Evolutionary conservation across 768 basidiomycete genomes (phyloP).

Genomic region (Boletus rex-veris): DNA sequence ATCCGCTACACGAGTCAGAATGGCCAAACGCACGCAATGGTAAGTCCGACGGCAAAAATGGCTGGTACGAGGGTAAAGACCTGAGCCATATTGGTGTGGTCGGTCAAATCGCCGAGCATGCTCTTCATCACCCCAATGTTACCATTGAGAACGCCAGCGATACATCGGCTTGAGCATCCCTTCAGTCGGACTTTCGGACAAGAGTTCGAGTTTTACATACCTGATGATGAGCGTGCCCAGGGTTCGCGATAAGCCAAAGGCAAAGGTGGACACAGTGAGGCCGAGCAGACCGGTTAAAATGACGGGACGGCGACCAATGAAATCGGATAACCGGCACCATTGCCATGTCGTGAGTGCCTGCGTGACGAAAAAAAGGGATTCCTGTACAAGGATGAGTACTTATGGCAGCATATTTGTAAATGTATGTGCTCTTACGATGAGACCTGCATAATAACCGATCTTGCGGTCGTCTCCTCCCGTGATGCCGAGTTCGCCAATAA

Average conservation of each 20-base stretch:
- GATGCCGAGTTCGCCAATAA: no score
- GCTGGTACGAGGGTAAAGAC: neutral
- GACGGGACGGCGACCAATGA: slow-evolving; percentile 58
- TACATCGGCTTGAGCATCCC: slow-evolving; percentile 27
- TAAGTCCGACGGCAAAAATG: neutral
- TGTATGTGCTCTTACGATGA: slow-evolving; percentile 41
- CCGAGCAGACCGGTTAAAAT: slow-evolving; percentile 56
- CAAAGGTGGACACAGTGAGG: slow-evolving; percentile 48
- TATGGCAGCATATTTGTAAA: neutral
- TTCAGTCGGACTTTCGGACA: slow-evolving; percentile 2
- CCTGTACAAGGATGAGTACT: slow-evolving; percentile 34
- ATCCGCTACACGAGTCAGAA: neutral
- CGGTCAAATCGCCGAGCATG: neutral
- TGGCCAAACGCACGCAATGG: neutral
- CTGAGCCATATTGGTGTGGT: neutral
- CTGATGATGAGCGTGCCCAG: slow-evolving; percentile 55
- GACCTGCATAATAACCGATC: slow-evolving; percentile 66
- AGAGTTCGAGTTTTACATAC: slow-evolving; percentile 21
- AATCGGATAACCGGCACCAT: slow-evolving; percentile 63
- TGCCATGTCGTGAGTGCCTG: slow-evolving; percentile 58
- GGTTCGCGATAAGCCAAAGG: slow-evolving; percentile 60
- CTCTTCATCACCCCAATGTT: slow-evolving; percentile 40
- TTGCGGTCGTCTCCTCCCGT: slow-evolving; percentile 41
- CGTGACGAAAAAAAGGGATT: slow-evolving; percentile 59
- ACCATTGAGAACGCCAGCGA: slow-evolving; percentile 37